phyloP scores from a whole-genome alignment of 1,139 yeast genomes.

The Candida neerlandica region DNA sequence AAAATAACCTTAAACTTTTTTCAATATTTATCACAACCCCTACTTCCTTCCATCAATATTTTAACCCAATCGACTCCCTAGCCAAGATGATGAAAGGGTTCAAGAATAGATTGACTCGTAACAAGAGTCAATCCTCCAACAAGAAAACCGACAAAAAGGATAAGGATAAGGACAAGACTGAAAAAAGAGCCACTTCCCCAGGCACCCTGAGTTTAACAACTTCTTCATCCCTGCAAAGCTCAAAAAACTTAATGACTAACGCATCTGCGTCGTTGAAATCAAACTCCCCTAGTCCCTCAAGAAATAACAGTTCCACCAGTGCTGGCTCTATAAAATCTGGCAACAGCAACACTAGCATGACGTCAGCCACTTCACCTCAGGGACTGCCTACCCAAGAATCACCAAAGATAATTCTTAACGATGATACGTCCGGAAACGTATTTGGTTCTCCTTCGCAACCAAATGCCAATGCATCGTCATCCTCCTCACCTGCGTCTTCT shows the following conservation, averaged over 20 bases:
- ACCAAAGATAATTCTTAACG: constrained; percentile 33
- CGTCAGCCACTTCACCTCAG: constrained; percentile 18
- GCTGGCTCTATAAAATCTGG: constrained; percentile 31
- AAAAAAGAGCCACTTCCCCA: constrained; percentile 17
- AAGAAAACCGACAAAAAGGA: constrained; percentile 41
- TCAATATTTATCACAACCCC: no score
- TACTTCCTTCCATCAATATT: not conserved
- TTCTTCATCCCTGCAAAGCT: constrained; percentile 26
- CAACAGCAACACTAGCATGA: constrained; percentile 17
- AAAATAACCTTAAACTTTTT: not conserved
- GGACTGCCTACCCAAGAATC: constrained; percentile 23
- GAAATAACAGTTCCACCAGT: constrained; percentile 35
- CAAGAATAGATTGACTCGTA: constrained; percentile 51
- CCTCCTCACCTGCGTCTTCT: constrained; percentile 4
- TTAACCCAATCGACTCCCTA: constrained; percentile 9
- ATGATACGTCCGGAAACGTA: constrained; percentile 13
- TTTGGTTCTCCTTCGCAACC: constrained; percentile 15
- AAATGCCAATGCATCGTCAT: constrained; percentile 8
- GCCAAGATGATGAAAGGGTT: constrained; percentile 55
- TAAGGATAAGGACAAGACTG: constrained; percentile 28
- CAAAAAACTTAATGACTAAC: constrained; percentile 27
- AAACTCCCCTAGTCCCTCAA: constrained; percentile 29
- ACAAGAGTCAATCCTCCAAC: constrained; percentile 39
- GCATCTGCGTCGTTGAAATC: constrained; percentile 30
- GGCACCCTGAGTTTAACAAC: constrained; percentile 2